Evolutionary conservation across 1,284 basidiomycete genomes (phyloP).

Genomic region (Sanghuangporus baumii): DNA sequence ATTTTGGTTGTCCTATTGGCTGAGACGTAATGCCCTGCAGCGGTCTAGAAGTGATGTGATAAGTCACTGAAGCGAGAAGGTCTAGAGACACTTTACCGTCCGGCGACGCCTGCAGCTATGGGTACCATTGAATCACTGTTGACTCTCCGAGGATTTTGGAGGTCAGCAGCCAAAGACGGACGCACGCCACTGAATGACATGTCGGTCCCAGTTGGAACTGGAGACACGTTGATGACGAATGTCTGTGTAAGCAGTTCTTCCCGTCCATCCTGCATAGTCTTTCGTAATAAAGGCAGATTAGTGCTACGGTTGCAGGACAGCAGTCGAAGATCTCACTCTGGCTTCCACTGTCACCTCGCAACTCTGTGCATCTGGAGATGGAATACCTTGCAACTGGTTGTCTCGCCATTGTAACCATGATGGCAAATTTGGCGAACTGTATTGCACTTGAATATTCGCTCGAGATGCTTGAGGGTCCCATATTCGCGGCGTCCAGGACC

Average conservation of each 20-base stretch:
- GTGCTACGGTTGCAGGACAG: background rate
- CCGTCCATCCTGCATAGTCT: constrained; percentile 69
- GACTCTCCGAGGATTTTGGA: constrained; percentile 46
- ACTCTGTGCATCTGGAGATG: constrained; percentile 63
- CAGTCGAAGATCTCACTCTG: constrained; percentile 40
- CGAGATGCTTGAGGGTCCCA: constrained; percentile 95
- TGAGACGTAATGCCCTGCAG: constrained; percentile 14
- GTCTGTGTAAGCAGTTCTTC: constrained; percentile 62
- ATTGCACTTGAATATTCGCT: constrained; percentile 73
- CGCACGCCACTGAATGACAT: constrained; percentile 49
- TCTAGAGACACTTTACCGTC: constrained; percentile 27
- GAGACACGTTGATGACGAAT: constrained; percentile 67
- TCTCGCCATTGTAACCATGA: constrained; percentile 88
- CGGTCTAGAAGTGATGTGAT: constrained; percentile 4
- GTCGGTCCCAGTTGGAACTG: constrained; percentile 57
- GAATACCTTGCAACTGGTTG: constrained; percentile 67
- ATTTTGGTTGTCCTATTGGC: constrained; percentile 22
- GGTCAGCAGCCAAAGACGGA: constrained; percentile 53
- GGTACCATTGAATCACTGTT: constrained; percentile 51
- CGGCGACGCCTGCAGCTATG: constrained; percentile 29
- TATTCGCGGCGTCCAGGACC: constrained; percentile 91
- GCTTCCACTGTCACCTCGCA: constrained; percentile 69
- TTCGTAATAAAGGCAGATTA: background rate
- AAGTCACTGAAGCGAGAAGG: constrained; percentile 19
- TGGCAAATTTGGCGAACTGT: constrained; percentile 76